A percentile compares a stretch with the other conserved stretches of the same genome.
Evolutionary conservation across 106 monocot genomes (phyloP).

Genomic region (Allium cepa): DNA sequence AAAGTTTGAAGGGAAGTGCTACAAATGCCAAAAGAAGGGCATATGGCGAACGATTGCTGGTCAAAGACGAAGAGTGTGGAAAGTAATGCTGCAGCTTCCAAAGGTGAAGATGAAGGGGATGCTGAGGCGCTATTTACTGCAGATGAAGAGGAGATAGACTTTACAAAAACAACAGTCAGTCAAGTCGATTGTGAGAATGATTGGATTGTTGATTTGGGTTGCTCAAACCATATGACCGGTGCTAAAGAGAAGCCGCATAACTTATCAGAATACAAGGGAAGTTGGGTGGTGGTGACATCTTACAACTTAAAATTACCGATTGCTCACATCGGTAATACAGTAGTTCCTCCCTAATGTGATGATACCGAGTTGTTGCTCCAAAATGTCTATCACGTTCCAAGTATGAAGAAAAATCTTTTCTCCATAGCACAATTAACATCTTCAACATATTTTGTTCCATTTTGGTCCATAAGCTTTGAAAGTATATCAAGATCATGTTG

Average conservation of each 20-base stretch:
- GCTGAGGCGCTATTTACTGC: too few relatives aligned
- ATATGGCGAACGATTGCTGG: too few relatives aligned
- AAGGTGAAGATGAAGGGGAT: too few relatives aligned
- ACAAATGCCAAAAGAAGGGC: too few relatives aligned
- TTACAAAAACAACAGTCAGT: too few relatives aligned
- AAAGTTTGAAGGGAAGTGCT: too few relatives aligned
- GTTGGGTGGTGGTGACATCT: neutral
- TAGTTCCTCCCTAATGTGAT: neutral
- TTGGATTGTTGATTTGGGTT: neutral
- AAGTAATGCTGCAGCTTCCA: too few relatives aligned
- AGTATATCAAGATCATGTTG: neutral
- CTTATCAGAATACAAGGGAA: neutral
- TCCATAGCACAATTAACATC: neutral
- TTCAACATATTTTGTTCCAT: neutral
- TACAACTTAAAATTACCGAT: neutral
- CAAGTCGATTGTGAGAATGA: too few relatives aligned
- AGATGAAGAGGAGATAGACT: too few relatives aligned
- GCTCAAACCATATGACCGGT: neutral
- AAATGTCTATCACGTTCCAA: neutral
- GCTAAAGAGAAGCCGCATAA: neutral
- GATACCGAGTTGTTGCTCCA: neutral
- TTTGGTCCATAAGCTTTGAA: neutral
- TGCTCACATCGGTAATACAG: neutral
- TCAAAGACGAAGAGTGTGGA: too few relatives aligned
- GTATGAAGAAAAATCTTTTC: neutral